Percentiles rank a stretch among this genome's conserved stretches.
Conservation (phyloP, 2,329 filamentous ascomycete genomes). For the Pezizomycotina sp. region DNA sequence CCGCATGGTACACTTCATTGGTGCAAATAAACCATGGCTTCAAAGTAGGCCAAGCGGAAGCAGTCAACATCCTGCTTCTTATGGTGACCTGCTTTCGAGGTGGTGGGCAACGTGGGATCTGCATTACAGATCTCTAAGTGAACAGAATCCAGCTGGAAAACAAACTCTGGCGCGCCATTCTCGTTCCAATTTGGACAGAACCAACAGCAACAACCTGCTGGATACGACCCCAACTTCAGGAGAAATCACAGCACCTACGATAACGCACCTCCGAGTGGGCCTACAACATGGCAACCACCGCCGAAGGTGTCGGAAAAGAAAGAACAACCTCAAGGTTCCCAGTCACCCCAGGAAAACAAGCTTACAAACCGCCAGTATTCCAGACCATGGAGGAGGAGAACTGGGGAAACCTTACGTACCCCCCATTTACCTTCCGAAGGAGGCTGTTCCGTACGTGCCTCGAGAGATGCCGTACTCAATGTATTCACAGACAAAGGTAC, state of each 20-base stretch:
- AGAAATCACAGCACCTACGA: constrained; percentile 15
- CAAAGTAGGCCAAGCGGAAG: constrained; percentile 39
- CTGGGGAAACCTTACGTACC: constrained; percentile 2
- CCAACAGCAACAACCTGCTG: constrained; percentile 10
- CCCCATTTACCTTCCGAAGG: constrained; percentile 11
- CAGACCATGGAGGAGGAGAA: constrained; percentile 40
- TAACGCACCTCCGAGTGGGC: constrained; percentile 21
- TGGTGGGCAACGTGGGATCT: constrained; percentile 95
- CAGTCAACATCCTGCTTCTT: constrained; percentile 40
- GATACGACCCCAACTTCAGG: constrained; percentile 17
- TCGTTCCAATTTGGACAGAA: constrained; percentile 13
- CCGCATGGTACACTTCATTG: constrained; percentile 87
- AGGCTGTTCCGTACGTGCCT: constrained; percentile 17
- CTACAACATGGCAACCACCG: constrained; percentile 11
- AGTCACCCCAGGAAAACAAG: constrained; percentile 7
- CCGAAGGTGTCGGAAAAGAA: too few species aligned
- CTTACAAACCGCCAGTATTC: constrained; percentile 27
- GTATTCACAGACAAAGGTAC: constrained; percentile 25
- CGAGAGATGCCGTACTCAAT: constrained; percentile 14
- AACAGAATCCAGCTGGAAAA: constrained; percentile 26
- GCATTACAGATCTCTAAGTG: constrained; percentile 46
- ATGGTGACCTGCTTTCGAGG: constrained; percentile 64
- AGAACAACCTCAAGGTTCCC: constrained; percentile 14
- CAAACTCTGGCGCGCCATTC: constrained; percentile 31
- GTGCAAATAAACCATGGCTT: constrained; percentile 75